Evolutionary conservation across 768 basidiomycete species (phyloP), one percentile per base, ranked within the genome.

Genomic region (Botryobasidium botryosum): DNA sequence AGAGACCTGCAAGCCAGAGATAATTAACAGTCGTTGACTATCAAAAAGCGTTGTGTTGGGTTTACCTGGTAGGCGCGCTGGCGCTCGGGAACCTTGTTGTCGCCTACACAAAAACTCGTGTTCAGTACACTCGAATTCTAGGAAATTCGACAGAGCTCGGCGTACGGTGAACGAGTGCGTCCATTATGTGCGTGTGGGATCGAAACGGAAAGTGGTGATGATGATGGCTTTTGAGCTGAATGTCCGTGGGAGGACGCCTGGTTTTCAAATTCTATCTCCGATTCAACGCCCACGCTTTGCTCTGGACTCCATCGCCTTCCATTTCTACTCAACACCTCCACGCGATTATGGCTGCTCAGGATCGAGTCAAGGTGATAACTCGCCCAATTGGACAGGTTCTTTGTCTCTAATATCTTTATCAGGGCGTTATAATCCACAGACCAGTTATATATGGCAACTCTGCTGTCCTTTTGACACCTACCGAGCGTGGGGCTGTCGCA

Each of bases 401-500:
- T 25, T 42, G n/a, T n/a, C n/a, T n/a, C n/a, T 48, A 31, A 45
- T 48, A 27, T 48, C 25, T 35, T 24, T 21, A 25, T 24, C 53
- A 92, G 87, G 90, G 88, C 28, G 64, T 91, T 33, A 81, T 74
- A 51, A 84, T 97, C 42, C 76, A 75, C 58, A 71, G 94, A 40
- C 86, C 91, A 1, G 75, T 99, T 52, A 84, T 97, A 49, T 97
- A 96, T 63, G 94, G 94, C 39, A 97, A 97, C 59, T 83, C 80
- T 10, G 86, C 92, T 26, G 69, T 72, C 1, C 74, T 87, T 44
- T 60, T 99, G 49, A 78, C 74, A 0, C 63, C 71, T 13, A 73
- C 76, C 53, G 90, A 94, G 58, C 71, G 75, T 1, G 44, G 72
- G 75, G 50, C 50, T 59, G 20, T 32, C 23, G 26, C 38, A 23